A percentile compares a stretch with the other conserved stretches of the same genome.
These are phyloP conservation scores for Trametes punicea DNA, from an alignment of 768 basidiomycete species.

Conservation along the genomic window DNA sequence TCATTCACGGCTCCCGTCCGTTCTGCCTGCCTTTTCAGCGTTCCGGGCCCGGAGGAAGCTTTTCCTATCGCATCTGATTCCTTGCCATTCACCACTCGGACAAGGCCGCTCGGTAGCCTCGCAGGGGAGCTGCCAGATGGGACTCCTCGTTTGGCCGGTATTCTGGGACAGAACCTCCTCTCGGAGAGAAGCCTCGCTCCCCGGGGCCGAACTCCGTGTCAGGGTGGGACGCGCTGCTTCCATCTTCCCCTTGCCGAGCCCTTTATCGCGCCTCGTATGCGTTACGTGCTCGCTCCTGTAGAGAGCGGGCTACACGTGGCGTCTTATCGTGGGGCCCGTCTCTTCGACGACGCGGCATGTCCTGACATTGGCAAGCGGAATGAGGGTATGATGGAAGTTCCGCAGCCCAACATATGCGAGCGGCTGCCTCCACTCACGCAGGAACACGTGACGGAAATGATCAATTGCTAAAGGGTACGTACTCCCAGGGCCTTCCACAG, in stretches of 20 bases:
- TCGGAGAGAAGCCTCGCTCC: constrained; percentile 8
- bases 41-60: constrained; percentile 3
- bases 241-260: neutral
- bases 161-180: constrained; percentile 1
- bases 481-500: neutral
- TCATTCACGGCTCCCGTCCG: neutral
- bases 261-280: constrained; percentile 3
- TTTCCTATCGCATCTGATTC: constrained; percentile 1
- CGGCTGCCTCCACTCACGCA: neutral
- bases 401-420: neutral
- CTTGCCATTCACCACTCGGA: neutral
- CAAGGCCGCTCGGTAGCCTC: constrained; percentile 13
- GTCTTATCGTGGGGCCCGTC: constrained; percentile 17
- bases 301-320: constrained; percentile 11
- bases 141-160: constrained; percentile 5
- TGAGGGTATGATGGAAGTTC: neutral
- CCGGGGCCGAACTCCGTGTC: constrained; percentile 18
- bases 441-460: constrained; percentile 7
- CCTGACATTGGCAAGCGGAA: neutral
- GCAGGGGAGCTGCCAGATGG: neutral
- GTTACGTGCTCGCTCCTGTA: constrained; percentile 1
- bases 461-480: neutral
- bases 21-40: neutral
- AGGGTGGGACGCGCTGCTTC: neutral
- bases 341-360: neutral